These are phyloP conservation scores for Herpetomonas samuelpessoai DNA, from an alignment of 208 protist genomes.

Conservation along the genomic window DNA sequence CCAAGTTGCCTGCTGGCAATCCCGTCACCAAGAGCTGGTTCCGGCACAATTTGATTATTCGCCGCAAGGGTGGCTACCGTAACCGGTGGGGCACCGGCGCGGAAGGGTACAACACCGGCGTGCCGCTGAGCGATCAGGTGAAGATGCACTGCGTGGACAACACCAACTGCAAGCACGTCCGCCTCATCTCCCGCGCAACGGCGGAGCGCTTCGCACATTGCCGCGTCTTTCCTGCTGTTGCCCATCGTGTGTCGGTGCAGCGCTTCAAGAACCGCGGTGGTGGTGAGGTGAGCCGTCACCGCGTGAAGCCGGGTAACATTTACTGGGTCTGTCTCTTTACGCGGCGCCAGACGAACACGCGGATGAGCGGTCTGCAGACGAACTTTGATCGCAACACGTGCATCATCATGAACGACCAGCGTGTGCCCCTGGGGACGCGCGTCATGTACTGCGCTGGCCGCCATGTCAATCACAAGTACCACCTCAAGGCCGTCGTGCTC, in stretches of 20 bases:
- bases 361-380: constrained; percentile 86
- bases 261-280: constrained; percentile 80
- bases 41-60: constrained; percentile 82
- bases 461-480: constrained; percentile 92
- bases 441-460: constrained; percentile 91
- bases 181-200: constrained; percentile 82
- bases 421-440: constrained; percentile 82
- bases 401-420: constrained; percentile 91
- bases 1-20: constrained; percentile 84
- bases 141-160: constrained; percentile 93
- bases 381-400: constrained; percentile 92
- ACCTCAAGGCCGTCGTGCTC: constrained; percentile 89
- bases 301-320: constrained; percentile 85
- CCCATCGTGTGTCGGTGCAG: constrained; percentile 87
- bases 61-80: constrained; percentile 79
- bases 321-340: constrained; percentile 91
- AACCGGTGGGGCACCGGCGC: constrained; percentile 83
- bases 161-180: constrained; percentile 91
- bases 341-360: constrained; percentile 79
- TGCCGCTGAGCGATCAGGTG: constrained; percentile 84
- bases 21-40: constrained; percentile 86
- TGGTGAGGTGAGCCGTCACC: constrained; percentile 62
- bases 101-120: constrained; percentile 77
- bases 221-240: constrained; percentile 84
- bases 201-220: constrained; percentile 89